These are phyloP conservation scores for Babesia ovata DNA, from an alignment of 169 alveolate species.

Conservation along the genomic window DNA sequence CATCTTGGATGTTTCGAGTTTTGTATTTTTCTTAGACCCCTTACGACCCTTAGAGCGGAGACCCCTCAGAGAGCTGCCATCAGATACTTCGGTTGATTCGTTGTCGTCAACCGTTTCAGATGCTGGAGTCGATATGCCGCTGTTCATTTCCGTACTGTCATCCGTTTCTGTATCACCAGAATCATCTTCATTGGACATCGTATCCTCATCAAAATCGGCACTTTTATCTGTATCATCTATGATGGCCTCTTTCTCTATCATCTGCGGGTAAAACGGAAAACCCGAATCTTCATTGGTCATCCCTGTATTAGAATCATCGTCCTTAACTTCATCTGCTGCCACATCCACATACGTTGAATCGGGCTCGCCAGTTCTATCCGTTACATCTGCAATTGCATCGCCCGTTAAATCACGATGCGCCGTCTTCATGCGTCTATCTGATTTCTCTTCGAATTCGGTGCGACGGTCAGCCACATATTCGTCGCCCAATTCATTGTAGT, in stretches of 20 bases:
- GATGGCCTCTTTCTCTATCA: background rate
- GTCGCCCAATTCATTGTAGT: too few species aligned
- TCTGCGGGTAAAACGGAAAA: background rate
- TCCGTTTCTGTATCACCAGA: background rate
- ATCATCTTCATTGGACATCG: background rate
- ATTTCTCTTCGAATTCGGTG: too few species aligned
- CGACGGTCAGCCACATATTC: too few species aligned
- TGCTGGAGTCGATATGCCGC: background rate
- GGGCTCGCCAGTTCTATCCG: too few species aligned
- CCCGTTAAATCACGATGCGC: too few species aligned
- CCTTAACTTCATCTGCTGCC: too few species aligned
- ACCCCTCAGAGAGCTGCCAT: slow-evolving; percentile 11
- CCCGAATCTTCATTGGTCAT: background rate
- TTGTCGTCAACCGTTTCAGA: slow-evolving; percentile 17
- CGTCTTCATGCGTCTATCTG: too few species aligned
- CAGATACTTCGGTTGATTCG: slow-evolving; percentile 16
- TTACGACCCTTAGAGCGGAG: slow-evolving; percentile 8
- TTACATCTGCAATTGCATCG: too few species aligned
- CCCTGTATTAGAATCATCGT: background rate
- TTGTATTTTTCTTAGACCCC: slow-evolving; percentile 4
- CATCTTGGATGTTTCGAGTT: slow-evolving; percentile 1
- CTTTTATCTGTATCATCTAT: background rate
- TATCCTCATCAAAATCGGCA: background rate
- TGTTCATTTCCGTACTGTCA: background rate
- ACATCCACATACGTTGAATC: too few species aligned